These are phyloP conservation scores for Candida montana DNA, from an alignment of 805 yeast species.

Conservation along the genomic window DNA sequence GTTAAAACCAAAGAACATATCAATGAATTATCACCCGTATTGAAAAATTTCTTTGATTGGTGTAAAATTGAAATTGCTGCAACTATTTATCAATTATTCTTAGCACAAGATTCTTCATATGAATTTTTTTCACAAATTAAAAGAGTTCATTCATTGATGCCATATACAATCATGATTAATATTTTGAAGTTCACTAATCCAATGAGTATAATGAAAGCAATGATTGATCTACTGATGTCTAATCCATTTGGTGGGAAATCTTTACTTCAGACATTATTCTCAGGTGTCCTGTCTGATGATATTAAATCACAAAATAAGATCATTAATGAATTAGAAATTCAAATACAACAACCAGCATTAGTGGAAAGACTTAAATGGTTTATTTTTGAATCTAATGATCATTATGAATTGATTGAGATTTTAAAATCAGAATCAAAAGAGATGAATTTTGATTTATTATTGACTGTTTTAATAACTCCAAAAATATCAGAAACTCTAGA, in stretches of 20 bases:
- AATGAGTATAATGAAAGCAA: slow-evolving; percentile 68
- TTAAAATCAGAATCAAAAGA: slow-evolving; percentile 20
- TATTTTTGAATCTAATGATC: slow-evolving; percentile 29
- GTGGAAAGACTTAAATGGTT: slow-evolving; percentile 27
- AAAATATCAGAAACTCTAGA: slow-evolving; percentile 6
- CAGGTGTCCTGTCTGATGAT: slow-evolving; percentile 71
- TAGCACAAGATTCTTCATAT: slow-evolving; percentile 76
- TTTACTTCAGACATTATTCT: slow-evolving; percentile 67
- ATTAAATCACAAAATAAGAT: slow-evolving; percentile 55
- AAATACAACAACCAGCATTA: slow-evolving; percentile 26
- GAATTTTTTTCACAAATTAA: slow-evolving; percentile 69
- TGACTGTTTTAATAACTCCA: slow-evolving; percentile 23
- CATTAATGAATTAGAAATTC: slow-evolving; percentile 39
- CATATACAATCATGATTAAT: slow-evolving; percentile 71
- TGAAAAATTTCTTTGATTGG: slow-evolving; percentile 74
- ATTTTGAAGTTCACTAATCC: slow-evolving; percentile 85
- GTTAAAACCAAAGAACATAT: slow-evolving; percentile 50
- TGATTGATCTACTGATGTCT: slow-evolving; percentile 80
- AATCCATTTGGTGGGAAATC: slow-evolving; percentile 67
- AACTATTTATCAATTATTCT: slow-evolving; percentile 70
- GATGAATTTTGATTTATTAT: slow-evolving; percentile 14
- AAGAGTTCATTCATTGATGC: slow-evolving; percentile 71
- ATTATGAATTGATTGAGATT: slow-evolving; percentile 27
- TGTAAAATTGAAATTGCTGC: slow-evolving; percentile 79
- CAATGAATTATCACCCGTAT: slow-evolving; percentile 56